Percentiles rank a stretch among this genome's conserved stretches.
Conservation (phyloP, 2,329 filamentous ascomycete species). For the Byssothecium circinans region DNA sequence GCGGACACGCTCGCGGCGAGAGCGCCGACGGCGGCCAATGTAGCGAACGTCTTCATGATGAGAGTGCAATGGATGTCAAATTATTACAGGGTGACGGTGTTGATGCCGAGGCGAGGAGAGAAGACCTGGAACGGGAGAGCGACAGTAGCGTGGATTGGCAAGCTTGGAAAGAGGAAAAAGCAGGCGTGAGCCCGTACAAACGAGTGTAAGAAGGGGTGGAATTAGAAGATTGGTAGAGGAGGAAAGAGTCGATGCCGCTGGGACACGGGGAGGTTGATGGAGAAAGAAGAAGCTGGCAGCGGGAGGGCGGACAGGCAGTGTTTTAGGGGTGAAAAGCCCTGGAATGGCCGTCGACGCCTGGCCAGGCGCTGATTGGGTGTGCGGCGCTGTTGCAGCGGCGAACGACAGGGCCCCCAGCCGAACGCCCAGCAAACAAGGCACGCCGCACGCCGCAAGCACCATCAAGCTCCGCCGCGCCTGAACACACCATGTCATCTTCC, state of each 20-base stretch:
- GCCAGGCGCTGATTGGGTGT: too few relatives aligned
- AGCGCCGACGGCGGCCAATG: conserved; percentile 49
- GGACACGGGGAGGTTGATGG: conserved; percentile 1
- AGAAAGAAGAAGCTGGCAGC: conserved; percentile 6
- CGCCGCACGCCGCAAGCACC: too few relatives aligned
- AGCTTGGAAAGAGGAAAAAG: conserved; percentile 9
- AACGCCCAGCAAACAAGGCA: not conserved
- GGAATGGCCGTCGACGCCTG: too few relatives aligned
- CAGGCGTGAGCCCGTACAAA: conserved; percentile 20
- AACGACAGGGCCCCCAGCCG: too few relatives aligned
- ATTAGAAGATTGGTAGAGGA: conserved; percentile 12
- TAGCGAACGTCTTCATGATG: conserved; percentile 57
- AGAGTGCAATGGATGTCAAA: not conserved
- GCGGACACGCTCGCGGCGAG: conserved; percentile 52
- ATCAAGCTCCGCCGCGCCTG: not conserved
- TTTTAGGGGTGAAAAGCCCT: too few relatives aligned
- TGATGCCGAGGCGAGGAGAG: too few relatives aligned
- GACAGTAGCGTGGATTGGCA: conserved; percentile 1
- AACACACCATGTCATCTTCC: not conserved
- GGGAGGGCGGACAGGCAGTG: conserved; percentile 3
- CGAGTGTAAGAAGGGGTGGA: conserved; percentile 23
- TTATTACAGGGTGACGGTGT: too few relatives aligned
- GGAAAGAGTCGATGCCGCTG: conserved; percentile 1
- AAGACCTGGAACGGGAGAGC: too few relatives aligned
- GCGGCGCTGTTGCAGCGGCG: too few relatives aligned